Evolutionary conservation across 176 grass and related monocot species (phyloP).

Genomic region (Poa annua): DNA sequence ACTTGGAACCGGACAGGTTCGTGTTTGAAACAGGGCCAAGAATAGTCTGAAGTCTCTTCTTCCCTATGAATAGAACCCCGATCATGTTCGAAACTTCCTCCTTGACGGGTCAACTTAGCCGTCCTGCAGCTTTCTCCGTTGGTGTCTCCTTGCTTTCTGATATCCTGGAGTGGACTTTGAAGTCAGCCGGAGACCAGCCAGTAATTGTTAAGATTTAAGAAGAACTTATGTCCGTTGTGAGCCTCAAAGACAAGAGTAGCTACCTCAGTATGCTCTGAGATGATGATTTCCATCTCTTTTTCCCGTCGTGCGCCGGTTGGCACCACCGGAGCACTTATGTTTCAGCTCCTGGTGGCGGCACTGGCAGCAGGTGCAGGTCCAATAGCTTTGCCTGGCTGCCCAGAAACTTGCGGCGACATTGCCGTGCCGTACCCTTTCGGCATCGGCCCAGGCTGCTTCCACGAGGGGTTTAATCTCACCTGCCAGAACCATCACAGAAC

Average conservation of each 20-base stretch:
- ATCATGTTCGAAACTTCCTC: not conserved
- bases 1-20: not conserved
- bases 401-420: conserved; percentile 16
- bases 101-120: not conserved
- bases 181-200: not conserved
- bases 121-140: not conserved
- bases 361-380: not conserved
- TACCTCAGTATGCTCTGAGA: not conserved
- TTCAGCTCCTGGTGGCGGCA: not conserved
- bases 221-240: not conserved
- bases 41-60: not conserved
- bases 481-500: conserved; percentile 13
- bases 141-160: not conserved
- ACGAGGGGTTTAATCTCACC: conserved; percentile 31
- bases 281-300: not conserved
- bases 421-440: conserved; percentile 46
- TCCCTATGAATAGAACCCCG: no score
- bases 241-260: not conserved
- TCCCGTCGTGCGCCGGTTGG: not conserved
- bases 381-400: conserved; percentile 36
- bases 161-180: not conserved
- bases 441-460: conserved; percentile 15
- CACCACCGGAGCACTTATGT: not conserved
- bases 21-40: not conserved
- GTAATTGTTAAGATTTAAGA: not conserved